These are phyloP conservation scores for Xylaria hypoxylon DNA, from an alignment of 2,329 filamentous ascomycete species.

Conservation along the genomic window DNA sequence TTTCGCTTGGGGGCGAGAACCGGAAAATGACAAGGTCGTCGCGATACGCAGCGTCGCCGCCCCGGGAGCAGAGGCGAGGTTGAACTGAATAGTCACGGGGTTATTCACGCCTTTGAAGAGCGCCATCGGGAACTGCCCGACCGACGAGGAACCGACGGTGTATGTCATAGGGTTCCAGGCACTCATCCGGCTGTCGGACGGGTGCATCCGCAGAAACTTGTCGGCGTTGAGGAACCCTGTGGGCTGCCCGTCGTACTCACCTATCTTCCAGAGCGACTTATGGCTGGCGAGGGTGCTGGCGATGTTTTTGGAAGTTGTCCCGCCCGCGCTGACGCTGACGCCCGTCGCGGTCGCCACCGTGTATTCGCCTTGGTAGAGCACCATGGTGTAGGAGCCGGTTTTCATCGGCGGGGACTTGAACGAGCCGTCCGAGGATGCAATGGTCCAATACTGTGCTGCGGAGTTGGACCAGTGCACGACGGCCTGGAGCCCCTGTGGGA, in stretches of 20 bases:
- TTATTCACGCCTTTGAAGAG: conserved; percentile 71
- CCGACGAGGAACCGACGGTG: conserved; percentile 66
- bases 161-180: conserved; percentile 71
- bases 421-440: conserved; percentile 63
- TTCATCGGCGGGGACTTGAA: conserved; percentile 58
- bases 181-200: conserved; percentile 72
- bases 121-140: conserved; percentile 72
- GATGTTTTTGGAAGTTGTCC: conserved; percentile 63
- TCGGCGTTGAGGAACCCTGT: conserved; percentile 74
- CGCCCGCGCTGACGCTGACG: conserved; percentile 64
- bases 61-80: conserved; percentile 61
- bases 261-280: conserved; percentile 71
- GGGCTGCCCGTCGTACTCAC: conserved; percentile 73
- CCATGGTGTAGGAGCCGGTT: conserved; percentile 55
- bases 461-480: conserved; percentile 76
- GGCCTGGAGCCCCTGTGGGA: conserved; percentile 62
- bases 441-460: conserved; percentile 73
- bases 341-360: conserved; percentile 61
- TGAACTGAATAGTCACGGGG: conserved; percentile 71
- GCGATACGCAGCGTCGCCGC: conserved; percentile 72
- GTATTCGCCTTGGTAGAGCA: conserved; percentile 71
- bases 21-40: conserved; percentile 72
- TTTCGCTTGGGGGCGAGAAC: conserved; percentile 67
- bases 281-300: conserved; percentile 57
- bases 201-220: conserved; percentile 76